Conservation (phyloP, 1,139 yeast species). For the Yamadazyma oceani region DNA sequence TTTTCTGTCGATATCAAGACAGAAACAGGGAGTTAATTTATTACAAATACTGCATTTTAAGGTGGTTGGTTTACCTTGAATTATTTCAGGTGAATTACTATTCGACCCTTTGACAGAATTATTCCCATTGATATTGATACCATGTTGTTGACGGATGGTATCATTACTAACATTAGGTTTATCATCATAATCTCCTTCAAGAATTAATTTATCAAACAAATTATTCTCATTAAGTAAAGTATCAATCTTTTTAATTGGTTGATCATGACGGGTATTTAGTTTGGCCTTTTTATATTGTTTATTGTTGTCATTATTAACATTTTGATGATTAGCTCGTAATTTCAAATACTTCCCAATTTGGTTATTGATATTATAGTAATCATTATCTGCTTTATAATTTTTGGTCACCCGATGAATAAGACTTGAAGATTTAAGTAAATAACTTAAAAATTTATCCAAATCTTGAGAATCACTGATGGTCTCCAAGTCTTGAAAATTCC, state of each 20-base stretch:
- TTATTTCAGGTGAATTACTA: too few relatives aligned
- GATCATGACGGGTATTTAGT: neutral
- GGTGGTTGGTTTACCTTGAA: too few relatives aligned
- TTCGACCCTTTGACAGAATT: neutral
- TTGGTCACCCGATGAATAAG: conserved; percentile 45
- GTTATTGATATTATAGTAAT: conserved; percentile 23
- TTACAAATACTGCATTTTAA: conserved; percentile 10
- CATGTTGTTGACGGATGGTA: too few relatives aligned
- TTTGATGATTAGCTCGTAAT: conserved; percentile 7
- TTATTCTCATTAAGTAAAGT: conserved; percentile 12
- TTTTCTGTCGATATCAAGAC: conserved; percentile 12
- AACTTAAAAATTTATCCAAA: conserved; percentile 43
- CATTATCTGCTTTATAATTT: conserved; percentile 18
- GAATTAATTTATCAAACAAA: conserved; percentile 13
- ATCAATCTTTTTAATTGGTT: neutral
- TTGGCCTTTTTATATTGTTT: conserved; percentile 1
- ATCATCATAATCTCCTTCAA: conserved; percentile 3
- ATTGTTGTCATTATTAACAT: neutral
- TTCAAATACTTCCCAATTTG: conserved; percentile 40
- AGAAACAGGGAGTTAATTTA: conserved; percentile 12
- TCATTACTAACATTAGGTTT: conserved; percentile 5
- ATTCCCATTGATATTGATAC: neutral
- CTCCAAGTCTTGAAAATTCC: conserved; percentile 35
- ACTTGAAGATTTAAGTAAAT: conserved; percentile 39
- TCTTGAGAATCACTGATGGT: conserved; percentile 43